These are phyloP conservation scores for Chytriomyces sp. DNA, from an alignment of 192 early-diverging fungal genomes.

Conservation along the genomic window DNA sequence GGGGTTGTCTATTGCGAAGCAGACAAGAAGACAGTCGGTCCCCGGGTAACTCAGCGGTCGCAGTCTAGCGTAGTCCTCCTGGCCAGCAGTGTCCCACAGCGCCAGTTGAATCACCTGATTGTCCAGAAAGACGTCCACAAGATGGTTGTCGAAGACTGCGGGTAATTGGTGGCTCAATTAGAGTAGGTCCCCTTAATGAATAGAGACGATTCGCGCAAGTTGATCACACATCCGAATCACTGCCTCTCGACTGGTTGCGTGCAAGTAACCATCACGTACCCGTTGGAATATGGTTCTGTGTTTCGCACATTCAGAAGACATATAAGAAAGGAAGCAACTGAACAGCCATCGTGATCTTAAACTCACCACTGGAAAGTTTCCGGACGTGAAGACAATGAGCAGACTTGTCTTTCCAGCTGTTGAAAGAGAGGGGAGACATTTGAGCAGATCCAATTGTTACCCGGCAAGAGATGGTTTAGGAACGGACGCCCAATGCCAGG, in stretches of 20 bases:
- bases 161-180: slow-evolving; percentile 77
- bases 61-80: slow-evolving; percentile 96
- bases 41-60: slow-evolving; percentile 91
- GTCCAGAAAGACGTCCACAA: slow-evolving; percentile 43
- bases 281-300: slow-evolving; percentile 29
- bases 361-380: slow-evolving; percentile 83
- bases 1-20: slow-evolving; percentile 68
- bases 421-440: neutral
- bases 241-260: no score
- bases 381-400: slow-evolving; percentile 82
- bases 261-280: neutral
- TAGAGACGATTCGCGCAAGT: slow-evolving; percentile 80
- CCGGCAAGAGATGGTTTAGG: no score
- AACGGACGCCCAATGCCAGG: no score
- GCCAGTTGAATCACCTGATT: slow-evolving; percentile 63
- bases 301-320: neutral
- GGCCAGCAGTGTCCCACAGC: slow-evolving; percentile 96
- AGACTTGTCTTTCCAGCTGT: slow-evolving; percentile 74
- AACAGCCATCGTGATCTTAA: neutral
- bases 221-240: neutral
- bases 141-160: slow-evolving; percentile 72
- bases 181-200: slow-evolving; percentile 77
- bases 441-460: no score
- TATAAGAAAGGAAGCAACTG: neutral
- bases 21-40: slow-evolving; percentile 73